Base-by-base conservation (phyloP, 2,329 filamentous ascomycete species). In the Dactylellina leptospora region DNA sequence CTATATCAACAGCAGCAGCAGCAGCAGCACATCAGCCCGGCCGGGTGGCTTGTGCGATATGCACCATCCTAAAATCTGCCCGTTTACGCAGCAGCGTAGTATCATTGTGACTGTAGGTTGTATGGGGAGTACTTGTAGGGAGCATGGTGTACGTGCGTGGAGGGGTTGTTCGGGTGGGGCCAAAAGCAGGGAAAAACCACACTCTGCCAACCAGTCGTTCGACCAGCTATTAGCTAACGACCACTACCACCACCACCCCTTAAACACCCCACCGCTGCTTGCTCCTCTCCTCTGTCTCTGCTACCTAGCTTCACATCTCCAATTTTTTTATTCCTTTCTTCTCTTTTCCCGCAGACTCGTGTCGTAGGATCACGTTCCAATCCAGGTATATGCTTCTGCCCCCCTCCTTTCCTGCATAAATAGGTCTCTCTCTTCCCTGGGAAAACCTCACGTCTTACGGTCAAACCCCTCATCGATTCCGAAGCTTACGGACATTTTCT, bases 241-340 rank as follows among this genome's bases (percentile, higher is more conserved):
- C 38, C 59, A 64, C 44, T 38, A 45, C 30, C 23, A 5, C 61
- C 38, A 45, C 30, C 23, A 5, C 61, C 74, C 74, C 60, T 71
- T 64, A 73, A 75, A 51, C 73, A 71, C 74, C 64, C 56, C 60
- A 61, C 60, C 56, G 63, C 64, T 72, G 50, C 42, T 53, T 56
- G 28, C 33, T 27, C 33, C 48, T 25, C 38, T n/a, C 5, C 22
- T n/a, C 54, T 44, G 36, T 44, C 61, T 40, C 36, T 40, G 36
- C 10, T 4, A 4, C 36, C 36, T n/a, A 16, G 8, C 36, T 40
- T 40, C 3, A 40, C 36, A n/a, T 9, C 36, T 16, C 18, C 30
- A 40, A 9, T 40, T 4, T 40, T n/a, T 40, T 6, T 33, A 33
- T 33, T 6, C 11, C 5, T 33, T 6, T 6, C 6, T 33, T 6